Evolutionary conservation across 1,284 basidiomycete species (phyloP), one percentile per base, ranked within the genome.

Genomic region (Boletus semigastroideus): DNA sequence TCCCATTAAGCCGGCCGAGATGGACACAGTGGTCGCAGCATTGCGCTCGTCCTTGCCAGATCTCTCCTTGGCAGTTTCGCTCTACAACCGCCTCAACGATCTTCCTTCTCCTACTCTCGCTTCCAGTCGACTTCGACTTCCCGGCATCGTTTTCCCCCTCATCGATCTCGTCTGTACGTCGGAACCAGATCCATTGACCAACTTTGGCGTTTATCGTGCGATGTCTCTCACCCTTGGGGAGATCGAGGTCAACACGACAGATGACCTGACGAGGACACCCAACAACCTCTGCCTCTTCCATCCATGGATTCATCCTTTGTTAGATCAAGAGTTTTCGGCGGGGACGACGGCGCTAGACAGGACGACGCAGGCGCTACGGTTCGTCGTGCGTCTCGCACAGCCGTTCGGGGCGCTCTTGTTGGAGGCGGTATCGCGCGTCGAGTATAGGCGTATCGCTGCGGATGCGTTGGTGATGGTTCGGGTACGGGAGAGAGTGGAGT

Each of bases 261-360:
- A 37, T 11, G 36, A 37, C 10, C 17, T 37, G 9, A 40, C 45
- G 6, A 14, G 16, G 16, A 42, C 13, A 6, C 17, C 46, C 2
- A 22, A 34, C 2, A 22, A 34, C 20, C 34, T 49, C 16, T 22
- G n/a, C 5, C 33, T 55, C 10, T 12, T 46, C 19, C 48, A 56
- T 38, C 44, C 54, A 5, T 57, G 49, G 54, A 53, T 53, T 28
- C 37, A 16, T 11, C 13, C 37, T 11, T 28, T 47, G n/a, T 38
- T 31, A 19, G 28, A 47, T 16, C 46, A 47, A 30, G 46, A 47
- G 37, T 47, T 47, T 20, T 4, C 12, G 28, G 28, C 19, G 3
- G 46, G 46, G 16, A 38, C 16, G 11, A 28, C 28, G 11, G 20
- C 11, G 19, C 27, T 47, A 14, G 46, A 47, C 46, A 41, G 28